phyloP scores from a whole-genome alignment of 345 rosid genomes.

The Capsella bursapastoris region DNA sequence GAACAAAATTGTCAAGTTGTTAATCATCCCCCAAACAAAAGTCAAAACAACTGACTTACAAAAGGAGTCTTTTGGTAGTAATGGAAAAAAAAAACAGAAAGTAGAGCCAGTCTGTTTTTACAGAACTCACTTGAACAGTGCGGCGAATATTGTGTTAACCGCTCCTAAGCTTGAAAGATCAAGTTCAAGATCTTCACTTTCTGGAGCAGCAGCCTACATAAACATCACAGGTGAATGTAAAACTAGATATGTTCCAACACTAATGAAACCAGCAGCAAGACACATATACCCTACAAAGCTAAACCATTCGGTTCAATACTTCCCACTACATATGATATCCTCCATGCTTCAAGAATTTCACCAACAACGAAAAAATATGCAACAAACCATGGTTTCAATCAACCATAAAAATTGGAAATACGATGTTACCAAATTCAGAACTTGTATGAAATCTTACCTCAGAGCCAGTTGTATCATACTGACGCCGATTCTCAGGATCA shows the following conservation, averaged over 20 bases:
- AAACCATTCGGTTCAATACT: background rate
- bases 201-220: conserved; percentile 71
- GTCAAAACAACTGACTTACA: conserved; percentile 4
- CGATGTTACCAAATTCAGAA: background rate
- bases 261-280: background rate
- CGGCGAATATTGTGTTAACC: conserved; percentile 94
- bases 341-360: background rate
- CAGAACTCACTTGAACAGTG: conserved; percentile 74
- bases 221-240: conserved; percentile 20
- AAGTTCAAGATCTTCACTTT: conserved; percentile 83
- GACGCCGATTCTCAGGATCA: conserved; percentile 84
- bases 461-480: conserved; percentile 83
- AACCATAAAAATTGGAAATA: background rate
- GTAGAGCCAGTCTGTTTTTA: background rate
- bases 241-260: conserved; percentile 6
- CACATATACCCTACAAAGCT: background rate
- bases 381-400: background rate
- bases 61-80: background rate
- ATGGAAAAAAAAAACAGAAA: conserved; percentile 17
- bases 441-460: conserved; percentile 60
- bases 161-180: conserved; percentile 99
- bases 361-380: too few species aligned
- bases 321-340: background rate
- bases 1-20: background rate
- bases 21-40: background rate